Conservation (phyloP, 495 filamentous ascomycete species). For the Daldinia decipiens region DNA sequence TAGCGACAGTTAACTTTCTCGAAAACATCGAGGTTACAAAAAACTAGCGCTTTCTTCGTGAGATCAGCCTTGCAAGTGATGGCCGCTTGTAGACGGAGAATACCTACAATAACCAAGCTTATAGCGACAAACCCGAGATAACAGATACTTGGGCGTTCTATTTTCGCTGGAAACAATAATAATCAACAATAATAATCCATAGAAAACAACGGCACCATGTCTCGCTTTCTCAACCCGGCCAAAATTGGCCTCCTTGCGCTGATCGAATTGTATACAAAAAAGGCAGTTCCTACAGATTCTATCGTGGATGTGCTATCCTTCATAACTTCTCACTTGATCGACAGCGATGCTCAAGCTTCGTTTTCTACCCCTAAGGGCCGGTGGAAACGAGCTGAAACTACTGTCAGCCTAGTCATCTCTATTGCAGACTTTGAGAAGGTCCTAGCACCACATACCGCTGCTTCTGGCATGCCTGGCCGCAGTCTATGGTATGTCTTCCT, state of each 20-base stretch:
- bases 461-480: conserved; percentile 78
- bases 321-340: conserved; percentile 76
- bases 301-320: conserved; percentile 89
- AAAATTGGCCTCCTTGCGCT: conserved; percentile 85
- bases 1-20: neutral
- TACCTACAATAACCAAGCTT: conserved; percentile 4
- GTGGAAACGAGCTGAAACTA: conserved; percentile 55
- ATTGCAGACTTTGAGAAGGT: conserved; percentile 75
- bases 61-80: conserved; percentile 23
- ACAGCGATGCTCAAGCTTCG: conserved; percentile 46
- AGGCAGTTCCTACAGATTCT: conserved; percentile 75
- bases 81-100: conserved; percentile 15
- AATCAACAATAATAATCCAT: too few species aligned
- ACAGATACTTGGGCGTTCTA: neutral
- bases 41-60: conserved; percentile 17
- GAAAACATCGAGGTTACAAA: neutral
- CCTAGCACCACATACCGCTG: conserved; percentile 63
- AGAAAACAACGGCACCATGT: conserved; percentile 59
- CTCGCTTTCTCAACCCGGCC: conserved; percentile 84
- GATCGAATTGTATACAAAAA: conserved; percentile 80
- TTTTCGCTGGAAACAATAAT: neutral
- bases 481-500: conserved; percentile 87
- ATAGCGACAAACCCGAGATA: conserved; percentile 3
- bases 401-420: conserved; percentile 64
- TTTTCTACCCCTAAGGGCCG: conserved; percentile 36